Base-by-base conservation (phyloP, 2,329 filamentous ascomycete genomes). In the Biscogniauxia mediterranea region DNA sequence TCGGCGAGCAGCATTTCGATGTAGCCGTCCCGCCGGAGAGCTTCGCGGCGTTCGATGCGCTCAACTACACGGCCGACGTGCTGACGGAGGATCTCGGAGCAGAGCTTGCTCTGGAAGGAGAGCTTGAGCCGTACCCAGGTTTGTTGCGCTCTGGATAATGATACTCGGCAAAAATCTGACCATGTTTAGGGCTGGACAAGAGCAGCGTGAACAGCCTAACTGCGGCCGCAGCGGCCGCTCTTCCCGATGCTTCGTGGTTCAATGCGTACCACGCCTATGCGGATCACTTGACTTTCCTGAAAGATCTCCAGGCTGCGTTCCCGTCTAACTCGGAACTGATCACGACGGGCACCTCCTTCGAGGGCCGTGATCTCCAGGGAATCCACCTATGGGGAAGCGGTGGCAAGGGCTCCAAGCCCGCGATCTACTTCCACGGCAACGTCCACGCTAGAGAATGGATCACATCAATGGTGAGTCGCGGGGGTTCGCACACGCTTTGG, bases 331-430 rank as follows among this genome's bases (percentile, higher is more conserved):
- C 82, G 17, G 79, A 83, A 68, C 75, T 83, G 56, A 76, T 84
- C 54, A 77, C 74, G 6, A 72, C 78, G 11, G 83, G 83, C 4
- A 76, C 71, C 5, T 83, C 81, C 1, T 75, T 76, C 49, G 71
- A 81, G 60, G 79, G 80, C 2, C 75, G 80, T 26, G 62, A 73
- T 61, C 91, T 93, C 54, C 84, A 85, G 15, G 90, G 87, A 13
- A 77, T 85, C 56, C 82, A 84, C 66, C 76, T 85, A 61, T 85
- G 78, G 75, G 83, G 83, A 57, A 77, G 70, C 61, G 74, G 73
- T 3, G 77, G 78, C 15, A 79, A 78, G 64, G 78, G 76, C 23
- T 75, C 71, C 49, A 82, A 81, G 71, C 80, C 81, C 6, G 83
- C 81, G 19, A 73, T 84, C 32, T 76, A 82, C 56, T 79, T 79